Base-by-base conservation (phyloP, 1,284 basidiomycete species). In the Coniferiporia weirii region DNA sequence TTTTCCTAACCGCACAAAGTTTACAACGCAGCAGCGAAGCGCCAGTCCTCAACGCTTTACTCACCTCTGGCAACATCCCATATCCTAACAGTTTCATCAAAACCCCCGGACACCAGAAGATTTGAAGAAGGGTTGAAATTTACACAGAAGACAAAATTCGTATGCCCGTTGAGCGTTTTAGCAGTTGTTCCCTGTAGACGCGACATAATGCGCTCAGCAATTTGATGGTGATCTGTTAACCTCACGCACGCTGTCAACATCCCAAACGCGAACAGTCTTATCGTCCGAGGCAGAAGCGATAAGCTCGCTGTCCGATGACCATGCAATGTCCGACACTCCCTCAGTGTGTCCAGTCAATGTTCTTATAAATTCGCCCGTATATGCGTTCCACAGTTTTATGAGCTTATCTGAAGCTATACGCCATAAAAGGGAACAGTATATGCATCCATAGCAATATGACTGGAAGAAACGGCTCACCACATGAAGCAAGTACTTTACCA, bases 61-160 rank as follows among this genome's bases (percentile, higher is more conserved):
- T n/a, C 63, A 91, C 91, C 92, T 80, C 86, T 79, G 35, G 88
- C 84, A n/a, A 96, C 86, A 69, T 98, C 95, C 96, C 96, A 99
- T 3, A 98, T 79, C 44, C 93, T 83, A 7, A 98, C 91, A 9
- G 91, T 93, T 76, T 99, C 96, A 66, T 99, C 96, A 66, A 93
- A 96, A 0, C 90, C 89, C 13, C 95, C 96, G 22, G 92, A 95
- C 10, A 91, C 95, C 38, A 98, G 76, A 36, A 99, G 75, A 68
- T 94, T 96, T 0, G 89, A 89, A 64, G 86, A 82, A 0, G 93
- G 94, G 66, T 92, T 95, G 73, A 90, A 98, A 64, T 93, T 90
- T 7, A 96, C 79, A 64, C 93, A 95, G 64, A 98, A 93, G 0
- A 98, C 93, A 64, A 93, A 94, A 65, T 93, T 95, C 1, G 95